phyloP scores from a whole-genome alignment of 163 green algal genomes.

The Chloromonas sp. region DNA sequence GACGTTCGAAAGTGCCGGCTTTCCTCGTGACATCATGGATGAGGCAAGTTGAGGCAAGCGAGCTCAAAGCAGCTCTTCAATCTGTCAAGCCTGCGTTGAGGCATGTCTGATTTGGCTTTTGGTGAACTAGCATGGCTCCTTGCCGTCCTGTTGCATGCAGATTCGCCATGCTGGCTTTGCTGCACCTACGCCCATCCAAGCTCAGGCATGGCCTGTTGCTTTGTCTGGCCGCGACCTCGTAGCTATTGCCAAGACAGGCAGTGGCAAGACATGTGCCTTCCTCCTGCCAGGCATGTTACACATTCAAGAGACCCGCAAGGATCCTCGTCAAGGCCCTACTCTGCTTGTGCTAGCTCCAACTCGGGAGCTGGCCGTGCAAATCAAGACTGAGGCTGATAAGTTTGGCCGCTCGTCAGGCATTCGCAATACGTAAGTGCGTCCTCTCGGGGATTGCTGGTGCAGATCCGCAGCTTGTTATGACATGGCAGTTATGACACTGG shows the following conservation, averaged over 20 bases:
- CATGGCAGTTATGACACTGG: background rate
- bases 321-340: conserved; percentile 59
- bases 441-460: no score
- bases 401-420: conserved; percentile 86
- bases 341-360: conserved; percentile 77
- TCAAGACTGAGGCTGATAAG: conserved; percentile 86
- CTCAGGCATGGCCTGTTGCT: conserved; percentile 80
- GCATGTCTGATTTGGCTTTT: background rate
- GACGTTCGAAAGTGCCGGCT: conserved; percentile 72
- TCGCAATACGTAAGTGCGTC: conserved; percentile 72
- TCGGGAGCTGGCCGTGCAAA: conserved; percentile 79
- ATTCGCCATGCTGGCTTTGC: conserved; percentile 74
- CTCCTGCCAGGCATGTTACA: conserved; percentile 92
- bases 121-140: background rate
- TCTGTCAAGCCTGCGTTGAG: background rate
- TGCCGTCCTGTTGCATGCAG: conserved; percentile 15
- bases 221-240: conserved; percentile 82
- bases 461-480: no score
- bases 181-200: conserved; percentile 83
- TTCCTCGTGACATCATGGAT: conserved; percentile 58
- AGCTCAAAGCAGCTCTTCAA: no score
- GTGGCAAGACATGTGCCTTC: conserved; percentile 93
- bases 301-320: conserved; percentile 62
- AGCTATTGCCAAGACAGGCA: conserved; percentile 92
- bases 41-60: conserved; percentile 33